Base-by-base conservation (phyloP, 1,139 yeast species). In the Debaryomyces subglobosus region DNA sequence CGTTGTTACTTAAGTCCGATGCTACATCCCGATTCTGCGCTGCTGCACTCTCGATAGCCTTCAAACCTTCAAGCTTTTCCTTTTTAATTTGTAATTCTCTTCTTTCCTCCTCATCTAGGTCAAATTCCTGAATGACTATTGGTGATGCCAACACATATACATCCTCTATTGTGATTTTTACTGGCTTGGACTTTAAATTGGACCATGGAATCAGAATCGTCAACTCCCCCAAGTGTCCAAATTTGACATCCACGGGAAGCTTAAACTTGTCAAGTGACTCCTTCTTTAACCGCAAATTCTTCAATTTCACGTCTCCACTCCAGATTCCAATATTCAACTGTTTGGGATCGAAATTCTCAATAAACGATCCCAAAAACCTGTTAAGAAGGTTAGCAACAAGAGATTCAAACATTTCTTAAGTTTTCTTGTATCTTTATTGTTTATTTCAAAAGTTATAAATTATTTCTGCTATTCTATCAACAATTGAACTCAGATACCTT, bases 151-250 rank as follows among this genome's bases (percentile, higher is more conserved):
- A 72, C 39, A 95, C 64, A 61, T 86, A 91, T 9, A 91, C 94
- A 64, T 94, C 95, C 58, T 94, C 94, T 53, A 95, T 88, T n/a
- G 83, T 74, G 13, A 95, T 81, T 65, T 89, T 89, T 10, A 94
- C 99, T 0, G 99, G 99, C 60, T 92, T 89, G 24, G 89, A 86
- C 61, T 92, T 92, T 54, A 95, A 74, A 62, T 91, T 94, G 0
- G 98, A 87, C 98, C 99, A 95, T 0, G 99, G 99, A 37, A 95
- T 94, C 62, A 89, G 96, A 49, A 95, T 72, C 0, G 96, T 88
- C 56, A 95, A 74, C 55, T 88, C 91, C 1, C 98, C 99, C 51
- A 95, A 67, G 61, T 90, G 92, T 33, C 99, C 99, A 64, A 88
- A 89, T 53, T 82, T 80, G n/a, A 95, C 95, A 64, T 91, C 90